Percentiles rank a stretch among this genome's conserved stretches.
phyloP scores from a whole-genome alignment of 306 rosid species.

The Clitoria ternatea region DNA sequence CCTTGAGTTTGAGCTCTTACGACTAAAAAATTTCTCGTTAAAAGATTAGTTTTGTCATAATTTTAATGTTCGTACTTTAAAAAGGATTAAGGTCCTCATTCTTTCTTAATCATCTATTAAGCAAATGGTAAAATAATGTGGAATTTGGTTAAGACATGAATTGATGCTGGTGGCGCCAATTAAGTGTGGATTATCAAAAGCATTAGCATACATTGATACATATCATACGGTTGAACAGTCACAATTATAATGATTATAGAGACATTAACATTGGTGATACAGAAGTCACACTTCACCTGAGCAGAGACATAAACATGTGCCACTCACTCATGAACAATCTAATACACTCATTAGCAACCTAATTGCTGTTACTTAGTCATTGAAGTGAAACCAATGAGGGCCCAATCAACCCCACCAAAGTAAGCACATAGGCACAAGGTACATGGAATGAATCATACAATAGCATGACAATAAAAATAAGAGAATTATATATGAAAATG shows the following conservation, averaged over 20 bases:
- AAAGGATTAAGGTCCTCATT: neutral
- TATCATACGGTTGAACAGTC: conserved; percentile 24
- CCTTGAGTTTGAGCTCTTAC: too few species aligned
- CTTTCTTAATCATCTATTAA: neutral
- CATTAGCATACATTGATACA: conserved; percentile 27
- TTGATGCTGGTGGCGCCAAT: conserved; percentile 5
- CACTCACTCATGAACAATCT: conserved; percentile 26
- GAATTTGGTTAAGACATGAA: conserved; percentile 14
- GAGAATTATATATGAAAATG: conserved; percentile 32
- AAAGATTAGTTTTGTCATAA: too few species aligned
- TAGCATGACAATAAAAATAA: conserved; percentile 20
- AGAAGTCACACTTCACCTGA: conserved; percentile 14
- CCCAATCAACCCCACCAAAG: conserved; percentile 44
- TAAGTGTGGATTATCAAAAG: conserved; percentile 25
- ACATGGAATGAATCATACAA: conserved; percentile 26
- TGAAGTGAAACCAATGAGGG: conserved; percentile 23
- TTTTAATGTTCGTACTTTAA: too few species aligned
- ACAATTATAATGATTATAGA: conserved; percentile 23
- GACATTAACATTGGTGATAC: conserved; percentile 21
- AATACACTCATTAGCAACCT: conserved; percentile 20
- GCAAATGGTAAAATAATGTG: neutral
- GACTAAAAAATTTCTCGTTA: too few species aligned
- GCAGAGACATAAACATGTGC: conserved; percentile 40
- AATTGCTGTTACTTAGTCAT: conserved; percentile 27
- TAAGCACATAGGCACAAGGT: conserved; percentile 23